Evolutionary conservation across 192 early-diverging fungal species (phyloP).

Genomic region (Blastocladiella britannica): DNA sequence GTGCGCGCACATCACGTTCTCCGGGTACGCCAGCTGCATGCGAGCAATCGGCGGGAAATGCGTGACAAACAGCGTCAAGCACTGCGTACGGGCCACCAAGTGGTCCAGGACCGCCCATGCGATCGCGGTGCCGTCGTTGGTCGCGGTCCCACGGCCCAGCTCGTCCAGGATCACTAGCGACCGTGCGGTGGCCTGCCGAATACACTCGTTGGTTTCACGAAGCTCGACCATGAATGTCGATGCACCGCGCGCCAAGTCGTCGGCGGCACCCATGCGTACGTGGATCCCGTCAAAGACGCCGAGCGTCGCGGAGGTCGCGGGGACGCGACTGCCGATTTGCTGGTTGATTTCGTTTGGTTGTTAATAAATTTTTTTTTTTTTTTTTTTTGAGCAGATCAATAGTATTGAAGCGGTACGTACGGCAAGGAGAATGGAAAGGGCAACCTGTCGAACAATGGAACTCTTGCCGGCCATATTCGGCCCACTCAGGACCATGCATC

Average conservation of each 20-base stretch:
- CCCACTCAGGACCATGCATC: constrained; percentile 23
- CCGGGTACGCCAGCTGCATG: constrained; percentile 14
- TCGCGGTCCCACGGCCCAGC: constrained; percentile 57
- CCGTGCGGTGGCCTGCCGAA: constrained; percentile 32
- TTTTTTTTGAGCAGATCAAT: too few relatives aligned
- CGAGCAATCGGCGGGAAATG: constrained; percentile 50
- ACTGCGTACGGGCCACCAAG: constrained; percentile 22
- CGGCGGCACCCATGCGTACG: constrained; percentile 50
- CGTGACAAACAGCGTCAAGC: constrained; percentile 52
- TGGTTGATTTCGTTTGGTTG: too few relatives aligned
- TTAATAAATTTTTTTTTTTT: too few relatives aligned
- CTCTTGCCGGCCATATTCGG: constrained; percentile 69
- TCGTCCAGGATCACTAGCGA: constrained; percentile 64
- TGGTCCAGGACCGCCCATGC: constrained; percentile 40
- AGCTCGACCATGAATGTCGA: constrained; percentile 68
- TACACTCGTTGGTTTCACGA: constrained; percentile 46
- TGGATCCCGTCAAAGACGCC: constrained; percentile 49
- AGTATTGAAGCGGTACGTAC: too few relatives aligned
- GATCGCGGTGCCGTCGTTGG: constrained; percentile 47
- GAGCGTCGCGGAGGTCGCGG: constrained; percentile 34
- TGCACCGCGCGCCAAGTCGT: constrained; percentile 39
- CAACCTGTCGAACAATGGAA: constrained; percentile 46
- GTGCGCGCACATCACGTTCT: constrained; percentile 14
- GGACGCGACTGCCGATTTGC: constrained; percentile 54
- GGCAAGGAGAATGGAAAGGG: constrained; percentile 11